Percentiles rank a stretch among this genome's conserved stretches.
These are phyloP conservation scores for Acidomyces sp. DNA, from an alignment of 495 filamentous ascomycete genomes.

Conservation along the genomic window DNA sequence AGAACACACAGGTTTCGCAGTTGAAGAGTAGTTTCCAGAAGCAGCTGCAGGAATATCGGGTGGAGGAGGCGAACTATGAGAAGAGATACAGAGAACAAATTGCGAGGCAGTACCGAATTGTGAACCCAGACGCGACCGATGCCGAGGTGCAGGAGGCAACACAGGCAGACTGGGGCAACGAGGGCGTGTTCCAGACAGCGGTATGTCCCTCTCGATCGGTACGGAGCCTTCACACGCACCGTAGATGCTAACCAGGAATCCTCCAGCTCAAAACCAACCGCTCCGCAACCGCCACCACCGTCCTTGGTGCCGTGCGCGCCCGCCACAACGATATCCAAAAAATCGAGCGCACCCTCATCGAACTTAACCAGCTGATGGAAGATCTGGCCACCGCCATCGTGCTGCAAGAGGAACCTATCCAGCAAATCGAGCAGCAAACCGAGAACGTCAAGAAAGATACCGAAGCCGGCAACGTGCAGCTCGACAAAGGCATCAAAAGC, in stretches of 20 bases:
- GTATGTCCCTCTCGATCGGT: conserved; percentile 34
- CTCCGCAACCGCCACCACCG: conserved; percentile 46
- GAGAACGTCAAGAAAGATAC: conserved; percentile 44
- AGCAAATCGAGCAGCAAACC: conserved; percentile 42
- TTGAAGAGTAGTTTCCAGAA: conserved; percentile 53
- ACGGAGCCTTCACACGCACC: conserved; percentile 1
- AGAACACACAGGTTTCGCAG: conserved; percentile 47
- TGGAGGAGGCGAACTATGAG: conserved; percentile 52
- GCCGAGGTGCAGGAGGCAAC: conserved; percentile 48
- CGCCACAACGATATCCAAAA: conserved; percentile 62
- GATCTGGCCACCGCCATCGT: conserved; percentile 54
- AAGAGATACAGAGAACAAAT: conserved; percentile 57
- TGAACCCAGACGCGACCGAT: conserved; percentile 59
- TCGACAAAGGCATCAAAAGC: conserved; percentile 46
- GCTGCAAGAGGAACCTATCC: conserved; percentile 45
- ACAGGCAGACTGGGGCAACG: conserved; percentile 57
- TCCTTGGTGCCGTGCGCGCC: conserved; percentile 59
- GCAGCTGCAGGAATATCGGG: conserved; percentile 47
- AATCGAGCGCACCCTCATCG: conserved; percentile 53
- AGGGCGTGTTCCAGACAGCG: conserved; percentile 64
- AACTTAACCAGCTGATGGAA: conserved; percentile 52
- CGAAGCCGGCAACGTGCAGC: conserved; percentile 44
- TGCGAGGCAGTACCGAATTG: conserved; percentile 58
- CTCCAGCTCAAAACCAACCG: conserved; percentile 55
- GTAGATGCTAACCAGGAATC: conserved; percentile 8